Evolutionary conservation across 169 alveolate genomes (phyloP).

Genomic region (Plasmodium gaboni): DNA sequence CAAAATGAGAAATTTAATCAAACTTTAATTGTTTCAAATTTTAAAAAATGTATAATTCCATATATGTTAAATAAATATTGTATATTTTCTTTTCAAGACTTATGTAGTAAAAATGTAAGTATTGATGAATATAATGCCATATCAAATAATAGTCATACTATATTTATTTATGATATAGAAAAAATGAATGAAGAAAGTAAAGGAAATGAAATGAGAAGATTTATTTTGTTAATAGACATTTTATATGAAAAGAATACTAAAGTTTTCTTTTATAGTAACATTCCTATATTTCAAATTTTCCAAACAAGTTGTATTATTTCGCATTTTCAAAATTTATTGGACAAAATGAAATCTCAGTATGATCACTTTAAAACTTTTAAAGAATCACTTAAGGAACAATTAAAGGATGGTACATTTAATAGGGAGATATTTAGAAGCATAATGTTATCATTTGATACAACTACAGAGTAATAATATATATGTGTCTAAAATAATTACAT

Average conservation of each 20-base stretch:
- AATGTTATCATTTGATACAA: conserved; percentile 7
- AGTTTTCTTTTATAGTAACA: conserved; percentile 67
- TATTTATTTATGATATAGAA: conserved; percentile 60
- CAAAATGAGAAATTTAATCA: conserved; percentile 27
- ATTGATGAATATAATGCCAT: conserved; percentile 73
- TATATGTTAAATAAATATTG: conserved; percentile 37
- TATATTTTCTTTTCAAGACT: conserved; percentile 54
- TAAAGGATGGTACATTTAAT: conserved; percentile 31
- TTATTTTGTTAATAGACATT: conserved; percentile 61
- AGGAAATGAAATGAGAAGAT: conserved; percentile 71
- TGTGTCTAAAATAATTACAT: background rate
- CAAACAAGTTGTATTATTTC: conserved; percentile 53
- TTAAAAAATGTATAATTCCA: conserved; percentile 45
- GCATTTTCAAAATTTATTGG: conserved; percentile 28
- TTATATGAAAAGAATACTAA: conserved; percentile 71
- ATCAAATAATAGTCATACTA: conserved; percentile 33
- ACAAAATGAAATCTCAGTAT: conserved; percentile 31
- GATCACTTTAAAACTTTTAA: conserved; percentile 23
- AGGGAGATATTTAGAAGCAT: conserved; percentile 15
- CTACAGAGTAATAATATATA: conserved; percentile 21
- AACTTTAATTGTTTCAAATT: conserved; percentile 27
- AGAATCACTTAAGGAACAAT: background rate
- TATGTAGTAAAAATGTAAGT: conserved; percentile 62
- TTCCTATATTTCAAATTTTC: conserved; percentile 65
- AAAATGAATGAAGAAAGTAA: conserved; percentile 73